phyloP scores from a whole-genome alignment of 805 yeast genomes.

The Candida ascalaphidarum region DNA sequence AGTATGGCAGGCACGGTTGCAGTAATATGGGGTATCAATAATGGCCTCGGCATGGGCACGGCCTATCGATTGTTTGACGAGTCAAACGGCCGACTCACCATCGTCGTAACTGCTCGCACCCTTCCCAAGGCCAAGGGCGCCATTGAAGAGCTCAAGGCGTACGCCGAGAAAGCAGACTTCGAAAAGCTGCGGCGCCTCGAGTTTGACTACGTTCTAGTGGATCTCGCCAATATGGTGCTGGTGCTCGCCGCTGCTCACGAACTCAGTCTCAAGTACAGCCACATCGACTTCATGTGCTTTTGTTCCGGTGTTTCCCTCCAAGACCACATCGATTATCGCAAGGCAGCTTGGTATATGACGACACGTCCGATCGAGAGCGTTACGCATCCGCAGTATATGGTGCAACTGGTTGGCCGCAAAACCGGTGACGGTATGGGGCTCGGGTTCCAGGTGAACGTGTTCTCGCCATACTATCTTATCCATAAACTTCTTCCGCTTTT shows the following conservation, averaged over 20 bases:
- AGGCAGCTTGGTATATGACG: constrained; percentile 61
- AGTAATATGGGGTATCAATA: constrained; percentile 34
- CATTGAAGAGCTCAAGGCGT: constrained; percentile 39
- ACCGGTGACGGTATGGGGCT: constrained; percentile 76
- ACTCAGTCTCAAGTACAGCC: constrained; percentile 50
- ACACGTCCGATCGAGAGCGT: constrained; percentile 68
- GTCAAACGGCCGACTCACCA: constrained; percentile 51
- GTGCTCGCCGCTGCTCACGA: constrained; percentile 69
- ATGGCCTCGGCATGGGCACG: constrained; percentile 76
- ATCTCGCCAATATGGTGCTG: constrained; percentile 84
- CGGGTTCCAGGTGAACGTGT: constrained; percentile 92
- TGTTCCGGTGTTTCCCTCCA: constrained; percentile 90
- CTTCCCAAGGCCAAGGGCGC: constrained; percentile 76
- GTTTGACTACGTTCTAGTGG: constrained; percentile 85
- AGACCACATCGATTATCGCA: constrained; percentile 79
- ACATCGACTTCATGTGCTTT: constrained; percentile 71
- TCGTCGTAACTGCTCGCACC: constrained; percentile 85
- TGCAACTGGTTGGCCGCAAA: constrained; percentile 70
- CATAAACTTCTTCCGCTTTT: constrained; percentile 54
- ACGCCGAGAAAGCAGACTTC: constrained; percentile 15
- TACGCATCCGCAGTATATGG: constrained; percentile 82
- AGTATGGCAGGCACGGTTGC: too few species aligned
- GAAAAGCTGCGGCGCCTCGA: constrained; percentile 53
- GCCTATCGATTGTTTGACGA: constrained; percentile 71
- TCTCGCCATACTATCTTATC: constrained; percentile 85